A percentile compares a stretch with the other conserved stretches of the same genome.
phyloP scores from a whole-genome alignment of 2,329 filamentous ascomycete genomes.

The Incumbomyces lentus region DNA sequence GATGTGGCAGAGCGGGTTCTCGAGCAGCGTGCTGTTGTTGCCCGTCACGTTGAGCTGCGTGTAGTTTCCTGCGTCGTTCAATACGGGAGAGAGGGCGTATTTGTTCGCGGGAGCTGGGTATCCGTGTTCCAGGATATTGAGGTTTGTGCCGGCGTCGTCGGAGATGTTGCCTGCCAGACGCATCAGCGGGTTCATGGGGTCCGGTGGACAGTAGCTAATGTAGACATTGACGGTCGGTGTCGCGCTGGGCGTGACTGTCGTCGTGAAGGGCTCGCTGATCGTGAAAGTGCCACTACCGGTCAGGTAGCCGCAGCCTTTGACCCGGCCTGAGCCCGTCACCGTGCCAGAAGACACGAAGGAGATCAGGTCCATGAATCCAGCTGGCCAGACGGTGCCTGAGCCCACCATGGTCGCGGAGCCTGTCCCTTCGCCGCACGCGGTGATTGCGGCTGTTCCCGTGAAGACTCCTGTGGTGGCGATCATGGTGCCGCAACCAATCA shows the following conservation, averaged over 20 bases:
- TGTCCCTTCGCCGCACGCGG: constrained; percentile 16
- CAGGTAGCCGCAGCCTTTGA: constrained; percentile 17
- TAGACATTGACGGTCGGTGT: constrained; percentile 13
- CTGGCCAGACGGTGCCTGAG: constrained; percentile 17
- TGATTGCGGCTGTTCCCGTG: constrained; percentile 14
- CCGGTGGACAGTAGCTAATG: constrained; percentile 13
- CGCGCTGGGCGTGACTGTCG: constrained; percentile 6
- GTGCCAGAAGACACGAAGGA: constrained; percentile 15
- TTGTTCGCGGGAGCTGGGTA: not conserved
- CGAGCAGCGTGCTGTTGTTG: not conserved
- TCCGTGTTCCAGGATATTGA: no score
- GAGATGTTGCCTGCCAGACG: not conserved
- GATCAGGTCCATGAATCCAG: constrained; percentile 7
- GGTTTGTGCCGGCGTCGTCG: not conserved
- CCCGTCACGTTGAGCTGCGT: not conserved
- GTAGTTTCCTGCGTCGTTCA: constrained; percentile 1
- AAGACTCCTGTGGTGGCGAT: constrained; percentile 15
- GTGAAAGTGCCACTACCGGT: constrained; percentile 16
- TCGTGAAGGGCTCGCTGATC: constrained; percentile 12
- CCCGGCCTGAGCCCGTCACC: constrained; percentile 12
- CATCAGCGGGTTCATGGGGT: constrained; percentile 1
- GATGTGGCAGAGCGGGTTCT: constrained; percentile 13
- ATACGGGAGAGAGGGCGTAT: not conserved
- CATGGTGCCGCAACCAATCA: constrained; percentile 17
- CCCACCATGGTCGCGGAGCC: constrained; percentile 16